A percentile compares a stretch with the other conserved stretches of the same genome.
These are phyloP conservation scores for Coemansia umbellata DNA, from an alignment of 192 early-diverging fungal genomes.

Conservation along the genomic window DNA sequence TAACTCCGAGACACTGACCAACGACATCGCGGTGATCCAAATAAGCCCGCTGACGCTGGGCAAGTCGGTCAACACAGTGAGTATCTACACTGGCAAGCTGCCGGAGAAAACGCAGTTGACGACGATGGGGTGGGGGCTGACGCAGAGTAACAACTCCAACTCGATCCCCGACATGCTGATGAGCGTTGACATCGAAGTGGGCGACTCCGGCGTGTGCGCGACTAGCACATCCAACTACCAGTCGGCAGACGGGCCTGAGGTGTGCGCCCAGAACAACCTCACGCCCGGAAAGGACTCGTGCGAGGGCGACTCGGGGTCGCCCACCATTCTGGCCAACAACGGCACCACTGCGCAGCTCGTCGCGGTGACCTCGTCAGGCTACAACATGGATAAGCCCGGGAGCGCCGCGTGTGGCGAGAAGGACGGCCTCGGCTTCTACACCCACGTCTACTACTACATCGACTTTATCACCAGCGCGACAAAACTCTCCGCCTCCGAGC, in stretches of 20 bases:
- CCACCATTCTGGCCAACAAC: constrained; percentile 13
- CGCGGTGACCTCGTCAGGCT: constrained; percentile 35
- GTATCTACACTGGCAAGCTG: constrained; percentile 23
- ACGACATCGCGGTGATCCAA: constrained; percentile 44
- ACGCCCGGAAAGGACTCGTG: constrained; percentile 49
- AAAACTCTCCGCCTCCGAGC: background rate
- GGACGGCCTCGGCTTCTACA: constrained; percentile 43
- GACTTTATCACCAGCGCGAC: constrained; percentile 27
- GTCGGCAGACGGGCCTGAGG: constrained; percentile 25
- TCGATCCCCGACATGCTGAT: constrained; percentile 18
- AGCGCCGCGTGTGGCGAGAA: constrained; percentile 23
- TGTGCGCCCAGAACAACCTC: constrained; percentile 38
- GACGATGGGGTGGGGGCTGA: constrained; percentile 51
- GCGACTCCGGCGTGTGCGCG: constrained; percentile 14
- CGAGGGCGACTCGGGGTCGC: constrained; percentile 48
- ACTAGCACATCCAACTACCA: constrained; percentile 13
- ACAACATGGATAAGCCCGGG: constrained; percentile 21
- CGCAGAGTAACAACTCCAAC: constrained; percentile 6
- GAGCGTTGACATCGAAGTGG: constrained; percentile 26
- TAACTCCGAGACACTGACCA: constrained; percentile 16
- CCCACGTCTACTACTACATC: constrained; percentile 35
- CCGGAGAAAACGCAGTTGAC: constrained; percentile 16
- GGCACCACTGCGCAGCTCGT: constrained; percentile 14
- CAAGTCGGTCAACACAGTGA: background rate
- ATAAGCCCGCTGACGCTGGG: constrained; percentile 6